A percentile compares a stretch with the other conserved stretches of the same genome.
Evolutionary conservation across 2,329 filamentous ascomycete species (phyloP).

Genomic region (Fonsecaea monophora): DNA sequence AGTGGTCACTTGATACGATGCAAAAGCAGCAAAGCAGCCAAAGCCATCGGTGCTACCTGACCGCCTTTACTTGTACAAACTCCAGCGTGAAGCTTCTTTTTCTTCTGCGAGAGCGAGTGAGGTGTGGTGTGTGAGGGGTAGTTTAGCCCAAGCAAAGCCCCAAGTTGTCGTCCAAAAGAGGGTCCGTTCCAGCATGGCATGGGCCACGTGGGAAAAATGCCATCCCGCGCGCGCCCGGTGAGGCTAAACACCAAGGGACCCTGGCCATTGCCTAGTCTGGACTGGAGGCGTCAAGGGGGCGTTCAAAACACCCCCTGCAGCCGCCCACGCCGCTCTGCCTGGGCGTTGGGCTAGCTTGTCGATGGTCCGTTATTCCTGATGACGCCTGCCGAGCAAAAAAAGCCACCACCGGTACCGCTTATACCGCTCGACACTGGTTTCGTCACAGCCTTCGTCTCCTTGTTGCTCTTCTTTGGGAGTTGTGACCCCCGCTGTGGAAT

Average conservation of each 20-base stretch:
- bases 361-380: slow-evolving; percentile 6
- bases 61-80: background rate
- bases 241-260: background rate
- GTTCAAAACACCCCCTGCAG: background rate
- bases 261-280: background rate
- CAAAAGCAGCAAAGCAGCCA: background rate
- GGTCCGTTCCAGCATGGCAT: background rate
- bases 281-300: background rate
- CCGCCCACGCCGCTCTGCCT: slow-evolving; percentile 1
- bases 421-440: background rate
- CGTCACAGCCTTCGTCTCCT: slow-evolving; percentile 3
- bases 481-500: background rate
- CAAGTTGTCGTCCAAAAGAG: background rate
- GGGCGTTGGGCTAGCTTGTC: background rate
- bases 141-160: background rate
- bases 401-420: background rate
- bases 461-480: background rate
- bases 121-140: background rate
- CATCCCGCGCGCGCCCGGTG: background rate
- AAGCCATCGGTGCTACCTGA: background rate
- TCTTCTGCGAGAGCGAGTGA: background rate
- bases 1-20: background rate
- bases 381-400: slow-evolving; percentile 15
- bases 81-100: too few species aligned
- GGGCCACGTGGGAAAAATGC: background rate